Conservation (phyloP, 441 rosid species). For the Flueggea neowawraea region DNA sequence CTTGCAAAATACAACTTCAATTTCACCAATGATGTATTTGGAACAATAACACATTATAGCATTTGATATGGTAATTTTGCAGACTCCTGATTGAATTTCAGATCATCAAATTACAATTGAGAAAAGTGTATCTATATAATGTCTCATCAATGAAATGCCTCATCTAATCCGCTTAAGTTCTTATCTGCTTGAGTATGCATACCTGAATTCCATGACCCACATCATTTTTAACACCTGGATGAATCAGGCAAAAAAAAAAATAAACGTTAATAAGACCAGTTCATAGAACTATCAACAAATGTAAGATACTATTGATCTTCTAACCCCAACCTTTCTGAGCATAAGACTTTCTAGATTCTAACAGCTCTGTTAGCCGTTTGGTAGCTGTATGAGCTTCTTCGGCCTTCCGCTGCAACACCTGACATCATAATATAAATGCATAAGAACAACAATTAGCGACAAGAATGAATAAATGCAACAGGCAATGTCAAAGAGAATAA, state of each 20-base stretch:
- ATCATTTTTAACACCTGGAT: conserved; percentile 45
- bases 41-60: no score
- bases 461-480: neutral
- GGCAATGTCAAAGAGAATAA: neutral
- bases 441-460: neutral
- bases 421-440: conserved; percentile 14
- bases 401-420: conserved; percentile 80
- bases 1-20: no score
- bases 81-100: no score
- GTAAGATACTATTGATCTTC: conserved; percentile 11
- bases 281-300: conserved; percentile 1
- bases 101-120: no score
- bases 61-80: no score
- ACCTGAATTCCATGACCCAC: conserved; percentile 58
- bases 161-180: neutral
- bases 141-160: neutral
- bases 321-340: conserved; percentile 36
- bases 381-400: conserved; percentile 61
- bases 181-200: conserved; percentile 6
- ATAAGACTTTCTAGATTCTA: conserved; percentile 48
- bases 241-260: conserved; percentile 14
- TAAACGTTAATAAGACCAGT: conserved; percentile 9
- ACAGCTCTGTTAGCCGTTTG: conserved; percentile 49
- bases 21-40: no score
- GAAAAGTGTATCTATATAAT: no score